Base-by-base conservation (phyloP, 1,284 basidiomycete genomes). In the Fomitopsis schrenkii region DNA sequence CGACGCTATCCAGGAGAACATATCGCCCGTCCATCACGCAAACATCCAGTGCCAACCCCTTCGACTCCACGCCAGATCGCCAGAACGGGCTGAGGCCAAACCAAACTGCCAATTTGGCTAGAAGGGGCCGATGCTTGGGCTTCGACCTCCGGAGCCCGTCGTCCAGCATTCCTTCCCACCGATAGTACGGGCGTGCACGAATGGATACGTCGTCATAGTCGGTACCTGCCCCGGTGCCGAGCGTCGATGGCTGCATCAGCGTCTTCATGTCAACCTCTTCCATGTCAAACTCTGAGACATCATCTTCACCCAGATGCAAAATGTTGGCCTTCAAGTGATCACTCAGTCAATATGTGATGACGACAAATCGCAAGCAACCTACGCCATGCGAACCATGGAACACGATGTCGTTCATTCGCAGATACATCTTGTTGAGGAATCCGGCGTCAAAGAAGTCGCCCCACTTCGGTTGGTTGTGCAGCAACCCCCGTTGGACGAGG, bases 361-460 rank as follows among this genome's bases (percentile, higher is more conserved):
- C 30, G 30, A 33, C 30, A 33, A 8, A 33, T 33, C 30, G 8
- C 30, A 53, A 44, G 41, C 42, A 35, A 10, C 79, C 63, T 64
- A 86, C 87, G 67, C 75, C 73, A 35, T 74, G 76, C 8, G 83
- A 82, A 41, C 80, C 78, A 53, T 77, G 80, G 69, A 88, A 93
- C 4, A 84, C 83, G n/a, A 85, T 82, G 63, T 92, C 87, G 70
- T 93, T 90, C 69, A 93, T 76, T 19, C 88, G 82, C 48, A 91
- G 77, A 71, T 93, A 92, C 36, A 91, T 72, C 70, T 87, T 88
- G 75, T 94, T 93, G 63, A 94, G 71, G 63, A 91, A 79, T 0
- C 91, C 91, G 1, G 83, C 72, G 67, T 90, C 82, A 67, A 94
- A 85, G 65, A 85, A 85, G 46, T 83, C 80, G 15, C 75, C 75